Percentiles rank a stretch among this genome's conserved stretches.
Evolutionary conservation across 1,284 basidiomycete species (phyloP).

Genomic region (Stygiomarasmius scandens): DNA sequence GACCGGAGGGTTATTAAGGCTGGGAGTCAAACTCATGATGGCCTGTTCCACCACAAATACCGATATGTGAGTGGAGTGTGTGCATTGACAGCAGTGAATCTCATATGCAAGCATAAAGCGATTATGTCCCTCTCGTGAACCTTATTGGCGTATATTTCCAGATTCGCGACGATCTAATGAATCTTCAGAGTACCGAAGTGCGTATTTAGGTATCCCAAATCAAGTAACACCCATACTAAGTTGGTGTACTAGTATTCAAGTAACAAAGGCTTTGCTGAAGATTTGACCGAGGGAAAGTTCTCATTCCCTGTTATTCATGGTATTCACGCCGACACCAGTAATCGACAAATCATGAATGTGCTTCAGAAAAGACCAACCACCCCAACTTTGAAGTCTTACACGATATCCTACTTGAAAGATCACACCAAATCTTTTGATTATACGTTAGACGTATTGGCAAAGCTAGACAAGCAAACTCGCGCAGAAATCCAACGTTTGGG

Average conservation of each 20-base stretch:
- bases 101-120: neutral
- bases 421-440: conserved; percentile 74
- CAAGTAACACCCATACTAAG: neutral
- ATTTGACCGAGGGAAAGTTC: conserved; percentile 95
- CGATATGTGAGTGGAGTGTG: conserved; percentile 49
- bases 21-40: conserved; percentile 97
- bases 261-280: conserved; percentile 96
- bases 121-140: conserved; percentile 55
- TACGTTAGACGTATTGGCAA: conserved; percentile 57
- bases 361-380: conserved; percentile 86
- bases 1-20: conserved; percentile 91
- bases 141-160: conserved; percentile 95
- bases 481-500: conserved; percentile 52
- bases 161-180: conserved; percentile 97
- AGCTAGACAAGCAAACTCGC: conserved; percentile 48
- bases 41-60: conserved; percentile 70
- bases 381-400: conserved; percentile 77
- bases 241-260: conserved; percentile 69
- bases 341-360: conserved; percentile 83
- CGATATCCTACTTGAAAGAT: conserved; percentile 76
- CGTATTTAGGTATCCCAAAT: conserved; percentile 12
- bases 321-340: conserved; percentile 73
- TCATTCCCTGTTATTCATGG: conserved; percentile 94
- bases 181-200: conserved; percentile 86
- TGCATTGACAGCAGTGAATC: neutral